Base-by-base conservation (phyloP, 1,284 basidiomycete genomes). In the Tranzscheliella williamsii region DNA sequence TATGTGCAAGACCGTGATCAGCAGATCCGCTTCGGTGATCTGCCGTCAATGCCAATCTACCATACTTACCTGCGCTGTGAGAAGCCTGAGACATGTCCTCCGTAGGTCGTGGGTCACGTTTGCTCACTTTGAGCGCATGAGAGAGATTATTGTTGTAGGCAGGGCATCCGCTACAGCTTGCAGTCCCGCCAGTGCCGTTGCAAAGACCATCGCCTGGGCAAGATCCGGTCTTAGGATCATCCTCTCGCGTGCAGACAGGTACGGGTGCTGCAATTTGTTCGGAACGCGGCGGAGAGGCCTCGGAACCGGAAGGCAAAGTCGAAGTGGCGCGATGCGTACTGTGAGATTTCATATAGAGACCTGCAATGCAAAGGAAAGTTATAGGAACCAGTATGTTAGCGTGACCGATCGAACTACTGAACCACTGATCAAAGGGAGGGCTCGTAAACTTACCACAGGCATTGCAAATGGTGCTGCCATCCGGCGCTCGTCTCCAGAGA, bases 391-490 rank as follows among this genome's bases (percentile, higher is more conserved):
- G 7, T 12, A 37, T 7, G 18, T 16, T 8, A 37, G n/a, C n/a
- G n/a, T n/a, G n/a, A n/a, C n/a, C n/a, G n/a, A n/a, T n/a, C n/a
- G n/a, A n/a, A n/a, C n/a, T n/a, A n/a, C n/a, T n/a, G n/a, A n/a
- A n/a, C n/a, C n/a, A n/a, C n/a, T n/a, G n/a, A n/a, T n/a, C n/a
- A n/a, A 9, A 30, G 27, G 11, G 16, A 21, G 7, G 13, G 32
- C 23, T 34, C 24, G 35, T 22, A 15, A 9, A 33, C 32, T 9
- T 33, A 37, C 58, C 37, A 45, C 79, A 90, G 84, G 88, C 89
- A 70, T 91, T 90, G 81, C 89, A 91, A 38, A 90, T 87, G 1
- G 87, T 90, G 81, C 89, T 89, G 47, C 89, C 89, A 76, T 90
- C 89, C 66, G 89, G 87, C 67, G 90, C 88, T 78, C 90, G 89